phyloP scores from a whole-genome alignment of 495 filamentous ascomycete species.

The Hyphodiscus hymeniophilus region DNA sequence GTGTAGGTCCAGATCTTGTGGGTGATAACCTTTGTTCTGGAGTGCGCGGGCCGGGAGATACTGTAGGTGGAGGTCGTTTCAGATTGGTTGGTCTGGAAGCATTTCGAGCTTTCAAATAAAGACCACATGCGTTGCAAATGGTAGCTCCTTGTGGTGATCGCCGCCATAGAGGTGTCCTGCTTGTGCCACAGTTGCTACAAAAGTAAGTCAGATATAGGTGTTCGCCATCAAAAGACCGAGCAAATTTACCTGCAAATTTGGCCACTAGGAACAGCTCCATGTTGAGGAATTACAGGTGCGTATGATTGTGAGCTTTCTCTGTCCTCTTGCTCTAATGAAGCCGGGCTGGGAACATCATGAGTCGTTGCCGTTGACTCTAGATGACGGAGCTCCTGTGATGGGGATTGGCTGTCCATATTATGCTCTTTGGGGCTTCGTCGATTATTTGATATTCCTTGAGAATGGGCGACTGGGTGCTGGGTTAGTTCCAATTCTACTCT shows the following conservation, averaged over 20 bases:
- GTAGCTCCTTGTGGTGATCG: constrained; percentile 86
- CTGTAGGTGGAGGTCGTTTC: constrained; percentile 45
- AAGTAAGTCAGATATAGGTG: too few species aligned
- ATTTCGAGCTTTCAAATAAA: constrained; percentile 92
- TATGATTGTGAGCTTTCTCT: constrained; percentile 10
- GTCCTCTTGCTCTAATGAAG: constrained; percentile 8
- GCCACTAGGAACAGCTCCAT: constrained; percentile 22
- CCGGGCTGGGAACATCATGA: constrained; percentile 6
- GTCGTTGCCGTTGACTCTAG: constrained; percentile 9
- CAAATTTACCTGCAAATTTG: constrained; percentile 46
- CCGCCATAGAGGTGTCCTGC: constrained; percentile 89
- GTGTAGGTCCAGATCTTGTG: constrained; percentile 26
- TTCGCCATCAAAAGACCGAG: not conserved
- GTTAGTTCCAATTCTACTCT: constrained; percentile 18
- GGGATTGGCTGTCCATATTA: constrained; percentile 8
- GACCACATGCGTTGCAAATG: constrained; percentile 96
- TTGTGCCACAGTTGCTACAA: constrained; percentile 86
- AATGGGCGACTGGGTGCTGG: constrained; percentile 13
- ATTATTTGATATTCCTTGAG: constrained; percentile 6
- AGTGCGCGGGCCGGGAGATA: not conserved
- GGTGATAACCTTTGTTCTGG: constrained; percentile 33
- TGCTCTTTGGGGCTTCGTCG: not conserved
- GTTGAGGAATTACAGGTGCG: not conserved
- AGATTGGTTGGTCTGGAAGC: constrained; percentile 80
- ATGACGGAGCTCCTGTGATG: constrained; percentile 5